Percentiles rank a stretch among this genome's conserved stretches.
phyloP scores from a whole-genome alignment of 192 early-diverging fungal genomes.

The Coemansia sp. region DNA sequence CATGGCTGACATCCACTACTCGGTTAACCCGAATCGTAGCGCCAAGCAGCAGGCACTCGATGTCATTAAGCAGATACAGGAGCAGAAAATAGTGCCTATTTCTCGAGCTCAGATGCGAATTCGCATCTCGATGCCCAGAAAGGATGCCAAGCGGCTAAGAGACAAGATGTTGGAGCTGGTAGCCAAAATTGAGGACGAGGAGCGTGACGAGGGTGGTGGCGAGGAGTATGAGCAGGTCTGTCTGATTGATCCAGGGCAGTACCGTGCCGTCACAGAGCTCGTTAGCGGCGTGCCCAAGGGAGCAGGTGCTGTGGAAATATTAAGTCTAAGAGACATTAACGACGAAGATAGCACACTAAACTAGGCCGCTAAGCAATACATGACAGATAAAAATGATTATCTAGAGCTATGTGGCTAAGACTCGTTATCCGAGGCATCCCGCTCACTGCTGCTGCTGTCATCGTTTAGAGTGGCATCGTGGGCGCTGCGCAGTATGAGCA shows the following conservation, averaged over 20 bases:
- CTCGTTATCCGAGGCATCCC: slow-evolving; percentile 1
- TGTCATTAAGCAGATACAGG: slow-evolving; percentile 89
- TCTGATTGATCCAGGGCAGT: slow-evolving; percentile 92
- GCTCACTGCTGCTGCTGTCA: slow-evolving; percentile 9
- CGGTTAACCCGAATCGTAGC: slow-evolving; percentile 81
- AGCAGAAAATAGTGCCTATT: slow-evolving; percentile 87
- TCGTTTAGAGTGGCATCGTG: slow-evolving; percentile 27
- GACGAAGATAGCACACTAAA: slow-evolving; percentile 63
- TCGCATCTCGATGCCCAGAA: slow-evolving; percentile 72
- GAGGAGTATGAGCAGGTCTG: slow-evolving; percentile 48
- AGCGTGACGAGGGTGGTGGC: slow-evolving; percentile 40
- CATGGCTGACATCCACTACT: slow-evolving; percentile 90
- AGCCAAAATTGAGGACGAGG: slow-evolving; percentile 77
- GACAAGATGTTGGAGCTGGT: slow-evolving; percentile 67
- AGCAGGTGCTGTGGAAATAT: slow-evolving; percentile 83
- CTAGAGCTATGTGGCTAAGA: not conserved
- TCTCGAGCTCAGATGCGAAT: slow-evolving; percentile 92
- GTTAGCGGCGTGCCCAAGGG: slow-evolving; percentile 85
- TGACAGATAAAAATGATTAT: not conserved
- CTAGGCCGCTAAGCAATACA: slow-evolving; percentile 5
- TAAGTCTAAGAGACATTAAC: slow-evolving; percentile 71
- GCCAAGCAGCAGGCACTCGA: slow-evolving; percentile 89
- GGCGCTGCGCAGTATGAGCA: slow-evolving; percentile 20
- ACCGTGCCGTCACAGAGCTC: slow-evolving; percentile 77
- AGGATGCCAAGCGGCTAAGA: slow-evolving; percentile 86